Base-by-base conservation (phyloP, 1,284 basidiomycete species). In the Boletus mariae region DNA sequence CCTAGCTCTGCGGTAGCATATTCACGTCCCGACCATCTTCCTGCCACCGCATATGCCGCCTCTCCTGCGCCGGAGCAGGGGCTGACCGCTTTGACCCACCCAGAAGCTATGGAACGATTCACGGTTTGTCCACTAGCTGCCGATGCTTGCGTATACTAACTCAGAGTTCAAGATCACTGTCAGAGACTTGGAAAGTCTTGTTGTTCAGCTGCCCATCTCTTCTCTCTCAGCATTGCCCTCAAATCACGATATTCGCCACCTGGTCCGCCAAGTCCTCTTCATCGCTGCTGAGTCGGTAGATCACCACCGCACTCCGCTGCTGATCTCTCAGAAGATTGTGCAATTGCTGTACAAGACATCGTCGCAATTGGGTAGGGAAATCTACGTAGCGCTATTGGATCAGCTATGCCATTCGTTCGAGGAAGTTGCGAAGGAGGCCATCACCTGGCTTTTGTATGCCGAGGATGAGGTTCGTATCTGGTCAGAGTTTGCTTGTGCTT, bases 371-470 rank as follows among this genome's bases (percentile, higher is more conserved):
- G 93, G 90, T 0, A 83, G 95, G 49, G 94, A 97, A 67, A 87
- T 96, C 25, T 98, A 94, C 70, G 92, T 94, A 32, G 83, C 87
- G 35, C 75, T 99, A 46, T 77, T 99, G 23, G 91, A 96, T 59
- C 87, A 92, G 57, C 78, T 99, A 23, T 99, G 97, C 72, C 85
- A 87, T 58, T 76, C 87, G 28, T 96, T 93, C 58, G 85, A 91
- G 62, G 94, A 97, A 64, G 95, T 98, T 43, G 92, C 91, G 20
- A 94, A 94, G 72, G 97, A 99, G 73, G 97, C 96, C 9, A 91
- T 95, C 53, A 93, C 90, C 12, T 99, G 97, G 97, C 77, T 99
- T 49, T 76, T 98, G 47, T 98, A 95, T 67, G 92, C 96, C 13
- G 95, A 99, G 69, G 97, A 99, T 71, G 92, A 96, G 75, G 92